phyloP scores from a whole-genome alignment of 1,284 basidiomycete species.

The Ganoderma lingzhi region DNA sequence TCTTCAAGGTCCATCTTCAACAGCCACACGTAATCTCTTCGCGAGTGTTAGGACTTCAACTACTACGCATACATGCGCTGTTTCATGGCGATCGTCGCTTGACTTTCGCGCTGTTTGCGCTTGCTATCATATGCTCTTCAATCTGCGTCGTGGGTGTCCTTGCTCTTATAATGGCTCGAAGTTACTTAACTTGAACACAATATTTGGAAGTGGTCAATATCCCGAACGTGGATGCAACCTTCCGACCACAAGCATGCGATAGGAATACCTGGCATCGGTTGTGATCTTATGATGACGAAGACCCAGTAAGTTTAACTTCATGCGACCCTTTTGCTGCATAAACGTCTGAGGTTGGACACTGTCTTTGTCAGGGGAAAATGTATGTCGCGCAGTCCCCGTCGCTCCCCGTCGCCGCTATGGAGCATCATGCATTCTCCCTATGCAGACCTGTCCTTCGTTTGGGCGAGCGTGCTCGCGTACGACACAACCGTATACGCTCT shows the following conservation, averaged over 20 bases:
- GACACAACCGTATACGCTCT: slow-evolving; percentile 6
- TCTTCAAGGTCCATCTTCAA: not conserved
- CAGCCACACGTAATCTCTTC: not conserved
- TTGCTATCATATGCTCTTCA: not conserved
- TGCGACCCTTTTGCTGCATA: too few species aligned
- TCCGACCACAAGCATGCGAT: not conserved
- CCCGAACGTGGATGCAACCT: not conserved
- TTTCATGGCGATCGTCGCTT: slow-evolving; percentile 3
- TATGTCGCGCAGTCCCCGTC: not conserved
- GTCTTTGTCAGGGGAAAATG: not conserved
- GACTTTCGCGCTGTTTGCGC: not conserved
- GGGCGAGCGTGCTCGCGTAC: slow-evolving; percentile 7
- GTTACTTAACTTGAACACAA: not conserved
- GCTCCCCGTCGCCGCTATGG: too few species aligned
- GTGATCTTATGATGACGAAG: slow-evolving; percentile 6
- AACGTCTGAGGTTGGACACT: not conserved
- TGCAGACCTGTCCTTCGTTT: slow-evolving; percentile 7
- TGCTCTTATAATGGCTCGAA: not conserved
- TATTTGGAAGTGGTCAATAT: slow-evolving; percentile 6
- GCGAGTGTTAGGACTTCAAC: not conserved
- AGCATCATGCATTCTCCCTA: not conserved
- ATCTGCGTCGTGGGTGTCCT: not conserved
- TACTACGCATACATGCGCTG: slow-evolving; percentile 12
- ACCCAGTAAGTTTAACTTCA: not conserved
- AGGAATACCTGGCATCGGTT: slow-evolving; percentile 1